Conservation (phyloP, 2,329 filamentous ascomycete species). For the Clarireedia hainanense region DNA sequence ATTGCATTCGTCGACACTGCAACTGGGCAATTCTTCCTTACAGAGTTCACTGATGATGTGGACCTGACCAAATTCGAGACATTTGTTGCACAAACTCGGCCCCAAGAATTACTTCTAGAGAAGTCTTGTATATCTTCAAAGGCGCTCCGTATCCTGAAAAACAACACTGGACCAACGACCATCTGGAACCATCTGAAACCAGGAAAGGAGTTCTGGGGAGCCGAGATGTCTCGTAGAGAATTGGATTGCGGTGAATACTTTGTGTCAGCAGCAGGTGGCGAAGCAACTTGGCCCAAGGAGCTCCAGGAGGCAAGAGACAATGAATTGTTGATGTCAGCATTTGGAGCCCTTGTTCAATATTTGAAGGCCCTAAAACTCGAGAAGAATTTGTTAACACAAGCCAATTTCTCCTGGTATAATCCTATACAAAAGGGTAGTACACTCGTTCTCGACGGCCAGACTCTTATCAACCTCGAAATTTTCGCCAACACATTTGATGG, state of each 20-base stretch:
- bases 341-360: conserved; percentile 85
- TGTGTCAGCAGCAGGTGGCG: conserved; percentile 42
- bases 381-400: conserved; percentile 74
- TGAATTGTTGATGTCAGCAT: conserved; percentile 79
- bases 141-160: conserved; percentile 86
- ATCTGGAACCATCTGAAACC: conserved; percentile 93
- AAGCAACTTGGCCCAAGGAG: conserved; percentile 66
- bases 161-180: conserved; percentile 85
- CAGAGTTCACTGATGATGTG: conserved; percentile 82
- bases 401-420: conserved; percentile 86
- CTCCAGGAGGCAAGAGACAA: conserved; percentile 68
- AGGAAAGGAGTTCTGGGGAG: conserved; percentile 82
- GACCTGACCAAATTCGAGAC: conserved; percentile 97
- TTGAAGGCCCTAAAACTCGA: conserved; percentile 83
- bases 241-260: conserved; percentile 78
- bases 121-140: conserved; percentile 83
- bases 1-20: conserved; percentile 93
- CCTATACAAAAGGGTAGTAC: conserved; percentile 86
- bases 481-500: conserved; percentile 92
- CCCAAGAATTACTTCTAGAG: conserved; percentile 82
- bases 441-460: conserved; percentile 88
- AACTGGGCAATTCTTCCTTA: conserved; percentile 90
- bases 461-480: conserved; percentile 93
- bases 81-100: conserved; percentile 83
- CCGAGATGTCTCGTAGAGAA: conserved; percentile 73